A percentile compares a stretch with the other conserved stretches of the same genome.
Evolutionary conservation across 768 basidiomycete species (phyloP).

Genomic region (Dendrothele bispora): DNA sequence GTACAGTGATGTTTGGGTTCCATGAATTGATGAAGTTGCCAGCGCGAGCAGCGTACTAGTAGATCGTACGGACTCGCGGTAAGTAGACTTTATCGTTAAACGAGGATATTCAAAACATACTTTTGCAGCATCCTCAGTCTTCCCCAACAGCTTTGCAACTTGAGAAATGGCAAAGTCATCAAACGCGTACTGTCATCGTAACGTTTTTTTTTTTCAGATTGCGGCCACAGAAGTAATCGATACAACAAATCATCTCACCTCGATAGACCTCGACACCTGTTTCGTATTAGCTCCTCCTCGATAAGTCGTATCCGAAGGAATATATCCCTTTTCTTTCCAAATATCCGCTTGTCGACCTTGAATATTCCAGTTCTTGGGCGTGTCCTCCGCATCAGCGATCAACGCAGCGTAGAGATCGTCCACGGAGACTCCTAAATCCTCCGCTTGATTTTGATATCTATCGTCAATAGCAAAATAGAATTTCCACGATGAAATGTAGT

Average conservation of each 20-base stretch:
- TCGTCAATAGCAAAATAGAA: too few species aligned
- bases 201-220: too few species aligned
- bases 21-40: conserved; percentile 60
- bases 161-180: conserved; percentile 65
- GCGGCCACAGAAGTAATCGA: not conserved
- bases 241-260: conserved; percentile 33
- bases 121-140: conserved; percentile 49
- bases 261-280: conserved; percentile 61
- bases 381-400: conserved; percentile 56
- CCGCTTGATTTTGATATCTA: conserved; percentile 53
- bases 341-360: conserved; percentile 57
- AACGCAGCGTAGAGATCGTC: conserved; percentile 55
- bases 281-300: conserved; percentile 58
- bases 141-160: conserved; percentile 56
- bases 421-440: conserved; percentile 45
- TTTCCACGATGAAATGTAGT: too few species aligned
- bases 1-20: conserved; percentile 56
- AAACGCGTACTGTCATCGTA: conserved; percentile 50
- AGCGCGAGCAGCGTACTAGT: conserved; percentile 52
- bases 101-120: conserved; percentile 24
- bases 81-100: not conserved
- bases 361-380: conserved; percentile 62
- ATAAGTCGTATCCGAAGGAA: conserved; percentile 17
- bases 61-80: not conserved
- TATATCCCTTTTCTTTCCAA: conserved; percentile 45